phyloP scores from a whole-genome alignment of 2,329 filamentous ascomycete species.

The Trichophyton verrucosum region DNA sequence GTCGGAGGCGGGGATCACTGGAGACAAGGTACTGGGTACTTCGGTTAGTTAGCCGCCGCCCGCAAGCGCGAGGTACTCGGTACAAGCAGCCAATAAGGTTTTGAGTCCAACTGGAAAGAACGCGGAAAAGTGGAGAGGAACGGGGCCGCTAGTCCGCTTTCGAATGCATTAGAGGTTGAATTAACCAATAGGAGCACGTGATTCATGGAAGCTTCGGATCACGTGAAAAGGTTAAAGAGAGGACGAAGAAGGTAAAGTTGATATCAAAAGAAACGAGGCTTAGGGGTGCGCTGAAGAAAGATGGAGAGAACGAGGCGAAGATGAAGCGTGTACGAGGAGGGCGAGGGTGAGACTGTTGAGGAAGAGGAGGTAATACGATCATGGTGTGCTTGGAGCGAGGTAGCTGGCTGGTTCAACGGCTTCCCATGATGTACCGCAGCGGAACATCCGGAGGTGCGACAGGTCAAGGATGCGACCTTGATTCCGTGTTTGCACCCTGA shows the following conservation, averaged over 20 bases:
- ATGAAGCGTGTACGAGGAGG: neutral
- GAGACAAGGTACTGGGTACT: constrained; percentile 3
- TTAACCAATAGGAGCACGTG: neutral
- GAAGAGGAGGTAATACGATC: neutral
- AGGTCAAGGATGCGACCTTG: neutral
- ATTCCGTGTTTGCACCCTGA: neutral
- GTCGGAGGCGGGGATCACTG: constrained; percentile 5
- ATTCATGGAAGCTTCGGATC: neutral
- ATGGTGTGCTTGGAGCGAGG: neutral
- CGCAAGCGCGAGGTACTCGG: neutral
- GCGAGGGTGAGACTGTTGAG: neutral
- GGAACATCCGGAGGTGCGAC: neutral
- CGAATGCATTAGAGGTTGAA: neutral
- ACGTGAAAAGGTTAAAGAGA: neutral
- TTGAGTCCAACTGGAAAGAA: neutral
- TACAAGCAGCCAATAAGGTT: neutral
- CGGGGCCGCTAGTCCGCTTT: neutral
- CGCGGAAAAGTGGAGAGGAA: neutral
- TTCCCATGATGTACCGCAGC: neutral
- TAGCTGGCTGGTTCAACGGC: neutral
- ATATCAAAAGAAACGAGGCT: neutral
- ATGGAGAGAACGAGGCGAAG: neutral
- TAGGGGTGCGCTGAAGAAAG: neutral
- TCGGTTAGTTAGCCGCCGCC: neutral
- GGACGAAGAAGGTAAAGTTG: neutral